Percentiles rank a stretch among this genome's conserved stretches.
phyloP scores from a whole-genome alignment of 352 stramenopile species.

The Phytophthora agathidicida region DNA sequence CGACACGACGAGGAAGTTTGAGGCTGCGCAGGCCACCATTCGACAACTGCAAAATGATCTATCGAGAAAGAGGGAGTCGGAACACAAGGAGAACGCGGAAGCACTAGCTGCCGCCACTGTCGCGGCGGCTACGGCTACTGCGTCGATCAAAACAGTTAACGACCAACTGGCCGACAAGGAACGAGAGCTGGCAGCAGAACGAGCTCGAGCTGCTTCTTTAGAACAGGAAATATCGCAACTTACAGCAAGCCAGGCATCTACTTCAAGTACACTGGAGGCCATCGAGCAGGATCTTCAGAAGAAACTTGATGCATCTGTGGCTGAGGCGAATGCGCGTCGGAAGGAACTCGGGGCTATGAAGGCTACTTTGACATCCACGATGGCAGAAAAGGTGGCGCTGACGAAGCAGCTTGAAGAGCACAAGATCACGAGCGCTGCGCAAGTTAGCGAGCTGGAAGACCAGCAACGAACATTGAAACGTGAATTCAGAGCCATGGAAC shows the following conservation, averaged over 20 bases:
- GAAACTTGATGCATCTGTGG: slow-evolving; percentile 16
- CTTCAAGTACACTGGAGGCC: slow-evolving; percentile 21
- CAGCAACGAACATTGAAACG: slow-evolving; percentile 57
- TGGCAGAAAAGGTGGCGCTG: slow-evolving; percentile 22
- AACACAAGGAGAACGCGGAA: slow-evolving; percentile 24
- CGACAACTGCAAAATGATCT: slow-evolving; percentile 43
- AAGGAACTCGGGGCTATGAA: slow-evolving; percentile 27
- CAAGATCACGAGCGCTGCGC: slow-evolving; percentile 25
- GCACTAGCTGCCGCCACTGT: slow-evolving; percentile 19
- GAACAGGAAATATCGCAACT: slow-evolving; percentile 32
- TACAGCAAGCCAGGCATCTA: slow-evolving; percentile 14
- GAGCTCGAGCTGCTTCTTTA: slow-evolving; percentile 20
- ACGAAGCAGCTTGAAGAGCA: slow-evolving; percentile 36
- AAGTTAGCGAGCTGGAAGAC: slow-evolving; percentile 60
- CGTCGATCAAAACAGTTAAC: slow-evolving; percentile 26
- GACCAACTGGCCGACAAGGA: slow-evolving; percentile 32
- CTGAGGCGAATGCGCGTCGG: slow-evolving; percentile 15
- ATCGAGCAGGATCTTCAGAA: slow-evolving; percentile 30
- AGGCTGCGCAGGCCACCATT: slow-evolving; percentile 33
- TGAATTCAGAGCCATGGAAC: slow-evolving; percentile 62
- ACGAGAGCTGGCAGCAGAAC: slow-evolving; percentile 26
- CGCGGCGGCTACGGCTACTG: slow-evolving; percentile 21
- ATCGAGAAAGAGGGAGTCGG: slow-evolving; percentile 20
- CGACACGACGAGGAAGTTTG: slow-evolving; percentile 32
- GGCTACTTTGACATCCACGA: slow-evolving; percentile 17